phyloP scores from a whole-genome alignment of 495 filamentous ascomycete species.

The Neurospora tetrasperma region DNA sequence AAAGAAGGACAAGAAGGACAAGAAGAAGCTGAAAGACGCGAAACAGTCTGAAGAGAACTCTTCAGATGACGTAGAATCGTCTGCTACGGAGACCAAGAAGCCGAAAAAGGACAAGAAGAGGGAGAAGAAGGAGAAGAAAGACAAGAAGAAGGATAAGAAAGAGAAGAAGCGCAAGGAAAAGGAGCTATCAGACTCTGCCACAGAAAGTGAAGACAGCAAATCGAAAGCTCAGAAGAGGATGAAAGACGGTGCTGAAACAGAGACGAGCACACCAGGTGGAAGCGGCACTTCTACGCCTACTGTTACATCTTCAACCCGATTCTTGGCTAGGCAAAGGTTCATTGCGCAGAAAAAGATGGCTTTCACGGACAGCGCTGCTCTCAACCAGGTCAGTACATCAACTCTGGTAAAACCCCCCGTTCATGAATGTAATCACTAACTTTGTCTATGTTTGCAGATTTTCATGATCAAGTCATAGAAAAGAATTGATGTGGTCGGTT shows the following conservation, averaged over 20 bases:
- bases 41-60: constrained; percentile 7
- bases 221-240: constrained; percentile 18
- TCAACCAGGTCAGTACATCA: constrained; percentile 56
- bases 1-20: constrained; percentile 13
- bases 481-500: background rate
- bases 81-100: constrained; percentile 8
- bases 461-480: constrained; percentile 56
- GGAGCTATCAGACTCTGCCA: constrained; percentile 16
- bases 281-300: constrained; percentile 29
- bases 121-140: constrained; percentile 13
- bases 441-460: constrained; percentile 46
- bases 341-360: constrained; percentile 74
- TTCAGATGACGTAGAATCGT: constrained; percentile 14
- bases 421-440: background rate
- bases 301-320: constrained; percentile 40
- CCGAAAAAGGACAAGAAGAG: constrained; percentile 26
- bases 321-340: constrained; percentile 56
- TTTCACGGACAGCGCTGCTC: constrained; percentile 55
- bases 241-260: constrained; percentile 15
- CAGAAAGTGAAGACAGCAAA: constrained; percentile 12
- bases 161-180: constrained; percentile 36
- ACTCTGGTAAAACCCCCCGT: background rate
- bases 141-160: constrained; percentile 34
- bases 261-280: constrained; percentile 5
- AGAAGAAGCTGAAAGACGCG: constrained; percentile 6